Evolutionary conservation across 2,329 filamentous ascomycete genomes (phyloP), one percentile per base, ranked within the genome.

Genomic region (Claviceps paspali): DNA sequence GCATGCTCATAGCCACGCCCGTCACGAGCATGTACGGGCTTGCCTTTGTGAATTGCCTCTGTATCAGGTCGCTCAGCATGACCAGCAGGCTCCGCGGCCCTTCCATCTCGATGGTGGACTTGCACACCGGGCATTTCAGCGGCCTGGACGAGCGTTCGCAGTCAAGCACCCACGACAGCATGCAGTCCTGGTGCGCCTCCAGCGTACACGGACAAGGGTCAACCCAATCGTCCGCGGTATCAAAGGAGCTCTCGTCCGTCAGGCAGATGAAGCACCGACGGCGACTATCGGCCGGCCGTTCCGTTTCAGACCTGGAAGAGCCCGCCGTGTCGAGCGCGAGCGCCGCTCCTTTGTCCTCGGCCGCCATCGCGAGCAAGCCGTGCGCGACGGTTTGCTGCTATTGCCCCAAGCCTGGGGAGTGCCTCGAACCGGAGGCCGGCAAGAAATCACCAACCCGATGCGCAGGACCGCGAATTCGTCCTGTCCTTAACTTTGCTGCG

Each of bases 81-180:
- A 96, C 75, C 17, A 91, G 59, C 17, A 73, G 63, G 51, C 87
- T 86, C 49, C 70, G 73, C 11, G 82, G 82, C 34, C 87, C 77
- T 35, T 79, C 72, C 21, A 96, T 66, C 36, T 72, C 64, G 49
- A 96, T 93, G 46, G 76, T 70, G 2, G 76, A 71, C 55, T 93
- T 91, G 69, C 91, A 98, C 44, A 93, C 82, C 2, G 88, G 88
- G 53, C 91, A 98, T 38, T 73, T 64, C 44, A 95, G 75, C 43
- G 77, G 76, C 38, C 75, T 73, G 54, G 65, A 55, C 52, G 70
- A 57, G 41, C 58, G 70, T 59, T 95, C 86, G 52, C 85, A 74
- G 52, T 94, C 85, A n/a, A 83, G 80, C 14, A 96, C 80, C 87
- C 87, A 98, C 50, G 85, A 81, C 28, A 96, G 67, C 46, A 96